Conservation (phyloP, 768 basidiomycete species). For the Hericium coralloides region DNA sequence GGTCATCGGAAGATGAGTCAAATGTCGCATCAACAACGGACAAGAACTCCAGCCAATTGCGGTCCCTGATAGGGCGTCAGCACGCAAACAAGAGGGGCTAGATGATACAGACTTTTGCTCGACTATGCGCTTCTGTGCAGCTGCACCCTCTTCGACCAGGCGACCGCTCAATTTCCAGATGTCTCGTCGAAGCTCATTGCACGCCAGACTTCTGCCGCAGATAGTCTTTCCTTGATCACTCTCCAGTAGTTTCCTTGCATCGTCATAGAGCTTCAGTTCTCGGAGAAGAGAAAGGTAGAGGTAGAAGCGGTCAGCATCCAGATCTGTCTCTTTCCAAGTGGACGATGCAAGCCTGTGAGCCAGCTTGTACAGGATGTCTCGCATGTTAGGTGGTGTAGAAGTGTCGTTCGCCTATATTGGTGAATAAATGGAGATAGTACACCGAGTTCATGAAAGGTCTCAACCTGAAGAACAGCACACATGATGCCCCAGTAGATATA, state of each 20-base stretch:
- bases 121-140: slow-evolving; percentile 47
- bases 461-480: slow-evolving; percentile 70
- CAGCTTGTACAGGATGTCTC: slow-evolving; percentile 61
- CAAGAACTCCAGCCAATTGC: slow-evolving; percentile 82
- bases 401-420: slow-evolving; percentile 57
- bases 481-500: slow-evolving; percentile 82
- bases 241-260: slow-evolving; percentile 59
- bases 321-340: slow-evolving; percentile 52
- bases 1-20: slow-evolving; percentile 21
- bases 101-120: slow-evolving; percentile 44
- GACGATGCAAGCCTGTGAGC: slow-evolving; percentile 67
- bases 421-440: background rate
- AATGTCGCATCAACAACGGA: slow-evolving; percentile 66
- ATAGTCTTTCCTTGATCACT: slow-evolving; percentile 61
- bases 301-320: slow-evolving; percentile 67
- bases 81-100: background rate
- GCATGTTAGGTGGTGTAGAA: slow-evolving; percentile 52
- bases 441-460: background rate
- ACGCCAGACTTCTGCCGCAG: slow-evolving; percentile 60
- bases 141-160: slow-evolving; percentile 50
- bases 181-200: slow-evolving; percentile 68
- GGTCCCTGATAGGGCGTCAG: slow-evolving; percentile 40
- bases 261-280: slow-evolving; percentile 59
- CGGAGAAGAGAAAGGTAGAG: slow-evolving; percentile 65
- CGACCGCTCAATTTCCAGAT: slow-evolving; percentile 53